A percentile compares a stretch with the other conserved stretches of the same genome.
Evolutionary conservation across 1,139 yeast genomes (phyloP).

Genomic region (Pichia terricola): DNA sequence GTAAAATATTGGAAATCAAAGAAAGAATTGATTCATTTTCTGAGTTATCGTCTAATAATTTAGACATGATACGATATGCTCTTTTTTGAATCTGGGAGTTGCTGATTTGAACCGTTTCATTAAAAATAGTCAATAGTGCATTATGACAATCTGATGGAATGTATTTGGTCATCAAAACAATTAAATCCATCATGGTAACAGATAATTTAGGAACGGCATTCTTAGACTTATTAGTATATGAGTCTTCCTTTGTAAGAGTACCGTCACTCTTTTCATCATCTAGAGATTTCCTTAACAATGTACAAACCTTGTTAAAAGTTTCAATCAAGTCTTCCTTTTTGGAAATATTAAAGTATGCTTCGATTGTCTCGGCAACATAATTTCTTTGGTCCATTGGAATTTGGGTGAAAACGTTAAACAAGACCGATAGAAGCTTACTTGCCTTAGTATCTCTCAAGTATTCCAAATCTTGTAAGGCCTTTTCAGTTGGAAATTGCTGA

Average conservation of each 20-base stretch:
- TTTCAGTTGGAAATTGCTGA: constrained; percentile 50
- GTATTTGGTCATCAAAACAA: constrained; percentile 78
- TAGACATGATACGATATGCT: constrained; percentile 72
- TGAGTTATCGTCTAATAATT: constrained; percentile 53
- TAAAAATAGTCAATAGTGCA: constrained; percentile 71
- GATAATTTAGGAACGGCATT: constrained; percentile 41
- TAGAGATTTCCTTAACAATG: constrained; percentile 63
- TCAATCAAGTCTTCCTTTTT: constrained; percentile 53
- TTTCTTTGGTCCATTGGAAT: constrained; percentile 80
- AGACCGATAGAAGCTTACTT: constrained; percentile 69
- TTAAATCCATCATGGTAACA: constrained; percentile 82
- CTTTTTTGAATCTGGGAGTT: constrained; percentile 79
- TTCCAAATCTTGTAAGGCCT: constrained; percentile 48
- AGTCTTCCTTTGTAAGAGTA: constrained; percentile 23
- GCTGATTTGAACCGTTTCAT: constrained; percentile 48
- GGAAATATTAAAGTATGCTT: constrained; percentile 67
- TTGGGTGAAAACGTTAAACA: constrained; percentile 85
- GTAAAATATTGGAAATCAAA: constrained; percentile 51
- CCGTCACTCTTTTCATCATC: constrained; percentile 44
- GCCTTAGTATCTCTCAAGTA: constrained; percentile 54
- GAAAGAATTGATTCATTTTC: constrained; percentile 38
- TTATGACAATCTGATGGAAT: constrained; percentile 63
- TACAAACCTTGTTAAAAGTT: constrained; percentile 82
- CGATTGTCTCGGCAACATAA: constrained; percentile 77
- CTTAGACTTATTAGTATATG: constrained; percentile 15